A percentile compares a stretch with the other conserved stretches of the same genome.
Conservation (phyloP, 2,329 filamentous ascomycete species). For the Epichloe hybrida region DNA sequence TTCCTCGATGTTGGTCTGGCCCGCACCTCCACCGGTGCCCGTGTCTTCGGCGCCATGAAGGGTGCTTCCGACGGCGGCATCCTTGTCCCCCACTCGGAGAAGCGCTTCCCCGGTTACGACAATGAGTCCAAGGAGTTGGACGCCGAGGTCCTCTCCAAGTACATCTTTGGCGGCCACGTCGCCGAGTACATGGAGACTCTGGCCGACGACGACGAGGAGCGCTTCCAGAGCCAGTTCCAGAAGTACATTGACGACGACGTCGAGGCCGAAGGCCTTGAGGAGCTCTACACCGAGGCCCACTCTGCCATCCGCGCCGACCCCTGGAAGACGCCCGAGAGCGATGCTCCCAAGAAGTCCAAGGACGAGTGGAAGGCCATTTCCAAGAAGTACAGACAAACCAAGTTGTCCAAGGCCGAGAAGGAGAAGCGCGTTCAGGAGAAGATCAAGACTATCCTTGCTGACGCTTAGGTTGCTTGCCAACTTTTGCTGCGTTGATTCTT, state of each 20-base stretch:
- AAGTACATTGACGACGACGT: constrained; percentile 96
- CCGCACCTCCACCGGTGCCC: constrained; percentile 95
- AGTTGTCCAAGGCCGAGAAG: constrained; percentile 77
- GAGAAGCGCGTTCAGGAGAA: constrained; percentile 72
- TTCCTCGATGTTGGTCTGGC: constrained; percentile 95
- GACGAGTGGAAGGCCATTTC: constrained; percentile 93
- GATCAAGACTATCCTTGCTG: constrained; percentile 66
- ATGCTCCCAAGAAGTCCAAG: constrained; percentile 85
- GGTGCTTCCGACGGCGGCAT: constrained; percentile 97
- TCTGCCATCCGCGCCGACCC: constrained; percentile 94
- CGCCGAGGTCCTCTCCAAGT: constrained; percentile 91
- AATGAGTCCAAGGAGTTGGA: constrained; percentile 97
- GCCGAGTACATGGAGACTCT: constrained; percentile 99
- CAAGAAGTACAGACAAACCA: constrained; percentile 69
- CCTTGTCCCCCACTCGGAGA: constrained; percentile 95
- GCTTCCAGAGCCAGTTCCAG: constrained; percentile 95
- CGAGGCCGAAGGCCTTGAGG: constrained; percentile 93
- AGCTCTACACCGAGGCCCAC: constrained; percentile 90
- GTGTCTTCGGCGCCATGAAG: constrained; percentile 99
- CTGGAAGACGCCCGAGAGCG: constrained; percentile 76
- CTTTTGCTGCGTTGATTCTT: background rate
- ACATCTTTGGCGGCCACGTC: constrained; percentile 97
- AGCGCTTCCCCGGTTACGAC: constrained; percentile 98
- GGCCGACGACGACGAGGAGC: constrained; percentile 98
- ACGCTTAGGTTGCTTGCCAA: constrained; percentile 23